Base-by-base conservation (phyloP, 108 stramenopile species). In the Phaeodactylum tricornutum region DNA sequence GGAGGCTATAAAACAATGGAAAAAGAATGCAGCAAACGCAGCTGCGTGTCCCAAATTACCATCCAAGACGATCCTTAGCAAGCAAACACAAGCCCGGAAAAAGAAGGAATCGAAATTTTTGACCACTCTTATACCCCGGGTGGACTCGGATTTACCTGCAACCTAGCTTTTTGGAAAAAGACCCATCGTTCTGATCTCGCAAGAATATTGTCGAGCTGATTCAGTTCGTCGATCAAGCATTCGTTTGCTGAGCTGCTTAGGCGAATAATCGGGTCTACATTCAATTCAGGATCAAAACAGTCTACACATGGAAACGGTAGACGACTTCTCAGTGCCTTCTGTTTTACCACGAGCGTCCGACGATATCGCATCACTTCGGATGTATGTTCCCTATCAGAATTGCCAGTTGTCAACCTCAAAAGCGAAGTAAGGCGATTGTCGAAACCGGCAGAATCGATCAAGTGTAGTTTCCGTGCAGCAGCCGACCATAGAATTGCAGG, bases 11-110 rank as follows among this genome's bases (percentile, higher is more conserved):
- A 37, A 59, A 35, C 51, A 56, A 56, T 88, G 87, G 87, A 63
- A 58, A 29, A 43, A 37, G 16, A 72, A 81, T 51, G 82, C 87
- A 6, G 35, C 57, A 43, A 74, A 70, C 23, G 82, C 82, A 2
- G 52, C 48, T 4, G 43, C 50, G 2, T 47, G 49, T 9, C 62
- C 74, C 43, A 74, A 72, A 38, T 35, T 61, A 50, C 87, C 87
- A 20, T 79, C 77, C 28, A 76, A 72, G 29, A 66, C 76, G 0
- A 51, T 61, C 8, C 29, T 61, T 12, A 71, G 67, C 38, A 46
- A 74, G 43, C 70, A 69, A 24, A 20, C 4, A 23, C n/a, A 46
- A 28, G 45, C 45, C 25, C 24, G 28, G 7, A 46, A 41, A 14
- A n/a, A n/a, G n/a, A n/a, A n/a, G n/a, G n/a, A n/a, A n/a, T n/a